phyloP scores from a whole-genome alignment of 2,329 filamentous ascomycete species.

The Neofusicoccum kwambonambiense region DNA sequence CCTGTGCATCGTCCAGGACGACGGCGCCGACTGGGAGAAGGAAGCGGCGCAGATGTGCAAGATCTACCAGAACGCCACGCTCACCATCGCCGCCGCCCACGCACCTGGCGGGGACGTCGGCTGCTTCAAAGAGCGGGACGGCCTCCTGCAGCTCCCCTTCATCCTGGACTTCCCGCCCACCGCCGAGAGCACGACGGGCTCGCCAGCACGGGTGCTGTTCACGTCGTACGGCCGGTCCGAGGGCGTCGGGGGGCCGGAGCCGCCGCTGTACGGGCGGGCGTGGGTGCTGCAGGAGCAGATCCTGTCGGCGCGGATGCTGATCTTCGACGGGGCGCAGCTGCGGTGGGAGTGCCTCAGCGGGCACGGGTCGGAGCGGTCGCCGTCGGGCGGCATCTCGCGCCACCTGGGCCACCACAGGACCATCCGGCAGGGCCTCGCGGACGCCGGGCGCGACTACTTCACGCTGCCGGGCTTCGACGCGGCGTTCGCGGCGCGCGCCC shows the following conservation, averaged over 20 bases:
- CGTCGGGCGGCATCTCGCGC: slow-evolving; percentile 20
- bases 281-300: slow-evolving; percentile 15
- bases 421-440: slow-evolving; percentile 21
- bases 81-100: slow-evolving; percentile 1
- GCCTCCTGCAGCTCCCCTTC: background rate
- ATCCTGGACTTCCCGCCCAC: background rate
- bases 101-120: background rate
- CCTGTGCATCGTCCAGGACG: slow-evolving; percentile 22
- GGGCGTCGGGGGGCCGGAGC: background rate
- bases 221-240: background rate
- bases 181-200: no score
- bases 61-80: background rate
- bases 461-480: background rate
- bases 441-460: slow-evolving; percentile 21
- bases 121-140: background rate
- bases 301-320: background rate
- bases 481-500: slow-evolving; percentile 6
- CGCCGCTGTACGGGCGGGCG: background rate
- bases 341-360: slow-evolving; percentile 7
- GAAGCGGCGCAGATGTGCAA: slow-evolving; percentile 11
- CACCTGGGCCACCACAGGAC: slow-evolving; percentile 21
- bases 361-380: slow-evolving; percentile 23
- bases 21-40: slow-evolving; percentile 2
- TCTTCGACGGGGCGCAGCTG: background rate
- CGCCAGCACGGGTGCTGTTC: background rate